Conservation (phyloP, 1,284 basidiomycete species). For the Acaromyces ingoldii region DNA sequence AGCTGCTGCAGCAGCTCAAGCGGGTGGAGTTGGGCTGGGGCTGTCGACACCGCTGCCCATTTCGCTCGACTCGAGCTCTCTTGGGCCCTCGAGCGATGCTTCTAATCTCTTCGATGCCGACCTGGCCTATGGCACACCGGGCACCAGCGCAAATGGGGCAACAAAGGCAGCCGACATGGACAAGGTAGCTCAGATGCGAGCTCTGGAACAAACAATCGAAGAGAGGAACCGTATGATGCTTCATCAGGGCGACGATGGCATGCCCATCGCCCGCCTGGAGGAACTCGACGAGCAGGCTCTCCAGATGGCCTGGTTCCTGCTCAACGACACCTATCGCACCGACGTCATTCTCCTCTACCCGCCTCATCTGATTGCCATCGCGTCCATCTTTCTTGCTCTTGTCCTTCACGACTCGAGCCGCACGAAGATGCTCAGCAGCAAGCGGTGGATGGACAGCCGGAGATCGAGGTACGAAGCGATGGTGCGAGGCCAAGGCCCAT, state of each 20-base stretch:
- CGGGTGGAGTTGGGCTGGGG: not conserved
- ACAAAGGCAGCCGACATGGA: not conserved
- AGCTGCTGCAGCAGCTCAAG: not conserved
- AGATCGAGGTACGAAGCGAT: not conserved
- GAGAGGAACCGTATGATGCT: slow-evolving; percentile 2
- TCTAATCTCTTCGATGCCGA: not conserved
- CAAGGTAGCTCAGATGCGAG: not conserved
- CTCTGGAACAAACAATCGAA: slow-evolving; percentile 2
- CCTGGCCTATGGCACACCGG: not conserved
- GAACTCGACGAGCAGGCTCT: slow-evolving; percentile 55
- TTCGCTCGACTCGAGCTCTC: too few species aligned
- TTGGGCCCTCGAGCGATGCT: too few species aligned
- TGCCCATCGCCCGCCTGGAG: slow-evolving; percentile 30
- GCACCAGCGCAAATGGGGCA: not conserved
- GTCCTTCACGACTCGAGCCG: slow-evolving; percentile 22
- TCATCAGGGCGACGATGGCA: slow-evolving; percentile 5
- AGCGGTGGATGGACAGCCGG: slow-evolving; percentile 4
- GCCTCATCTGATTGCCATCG: slow-evolving; percentile 86
- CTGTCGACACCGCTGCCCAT: too few species aligned
- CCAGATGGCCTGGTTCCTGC: slow-evolving; percentile 65
- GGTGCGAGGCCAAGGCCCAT: not conserved
- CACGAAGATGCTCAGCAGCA: slow-evolving; percentile 15
- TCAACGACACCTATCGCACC: slow-evolving; percentile 86
- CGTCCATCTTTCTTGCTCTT: slow-evolving; percentile 70
- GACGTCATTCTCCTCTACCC: slow-evolving; percentile 85